Percentiles rank a stretch among this genome's conserved stretches.
These are phyloP conservation scores for Russula foetens DNA, from an alignment of 768 basidiomycete genomes.

Conservation along the genomic window DNA sequence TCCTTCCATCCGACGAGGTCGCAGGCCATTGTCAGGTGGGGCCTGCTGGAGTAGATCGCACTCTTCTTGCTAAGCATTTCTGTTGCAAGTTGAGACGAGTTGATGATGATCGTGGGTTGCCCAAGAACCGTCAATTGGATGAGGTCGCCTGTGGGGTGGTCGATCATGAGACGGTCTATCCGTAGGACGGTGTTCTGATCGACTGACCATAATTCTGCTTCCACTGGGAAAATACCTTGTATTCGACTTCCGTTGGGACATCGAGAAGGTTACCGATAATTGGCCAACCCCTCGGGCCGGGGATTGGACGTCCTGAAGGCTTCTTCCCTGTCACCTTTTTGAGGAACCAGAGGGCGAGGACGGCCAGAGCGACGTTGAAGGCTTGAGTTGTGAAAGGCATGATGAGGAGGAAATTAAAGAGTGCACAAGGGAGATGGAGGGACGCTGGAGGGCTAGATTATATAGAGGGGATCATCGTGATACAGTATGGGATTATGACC, in stretches of 20 bases:
- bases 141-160: constrained; percentile 20
- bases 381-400: constrained; percentile 10
- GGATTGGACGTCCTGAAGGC: constrained; percentile 11
- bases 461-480: constrained; percentile 1
- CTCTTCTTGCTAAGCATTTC: constrained; percentile 25
- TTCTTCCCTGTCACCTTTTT: constrained; percentile 15
- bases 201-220: constrained; percentile 17
- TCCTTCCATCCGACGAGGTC: constrained; percentile 20
- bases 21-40: constrained; percentile 21
- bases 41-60: constrained; percentile 22
- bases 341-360: constrained; percentile 9
- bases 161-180: not conserved
- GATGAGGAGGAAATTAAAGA: not conserved
- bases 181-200: too few relatives aligned
- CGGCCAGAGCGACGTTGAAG: constrained; percentile 5
- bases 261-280: constrained; percentile 21
- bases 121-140: constrained; percentile 22
- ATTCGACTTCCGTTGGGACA: constrained; percentile 16
- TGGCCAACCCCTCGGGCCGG: constrained; percentile 16
- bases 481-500: not conserved
- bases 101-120: constrained; percentile 22
- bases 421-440: not conserved
- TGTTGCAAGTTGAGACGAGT: constrained; percentile 17
- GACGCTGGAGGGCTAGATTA: not conserved
- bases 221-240: constrained; percentile 15